Conservation (phyloP, 805 yeast species). For the Lipomyces spencermartinsiae region DNA sequence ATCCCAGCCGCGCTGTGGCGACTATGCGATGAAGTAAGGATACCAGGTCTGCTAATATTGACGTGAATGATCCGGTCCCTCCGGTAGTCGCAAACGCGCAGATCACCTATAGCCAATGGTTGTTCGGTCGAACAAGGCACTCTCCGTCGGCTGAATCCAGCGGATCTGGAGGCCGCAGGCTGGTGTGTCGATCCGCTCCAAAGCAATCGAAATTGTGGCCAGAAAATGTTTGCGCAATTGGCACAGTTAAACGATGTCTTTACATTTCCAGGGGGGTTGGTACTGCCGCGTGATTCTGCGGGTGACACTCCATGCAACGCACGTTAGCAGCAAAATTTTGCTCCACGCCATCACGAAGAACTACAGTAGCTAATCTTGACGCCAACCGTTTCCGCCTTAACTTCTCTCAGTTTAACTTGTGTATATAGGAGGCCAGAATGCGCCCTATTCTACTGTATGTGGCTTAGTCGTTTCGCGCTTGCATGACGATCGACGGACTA, state of each 20-base stretch:
- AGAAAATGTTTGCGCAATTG: not conserved
- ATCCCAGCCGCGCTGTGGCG: not conserved
- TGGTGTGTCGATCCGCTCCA: not conserved
- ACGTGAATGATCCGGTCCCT: not conserved
- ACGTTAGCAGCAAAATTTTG: not conserved
- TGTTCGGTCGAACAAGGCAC: not conserved
- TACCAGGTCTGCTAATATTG: not conserved
- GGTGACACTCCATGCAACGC: not conserved
- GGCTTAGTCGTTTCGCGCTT: not conserved
- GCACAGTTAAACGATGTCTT: not conserved
- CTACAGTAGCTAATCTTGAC: not conserved
- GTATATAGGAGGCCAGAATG: constrained; percentile 49
- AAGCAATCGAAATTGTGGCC: not conserved
- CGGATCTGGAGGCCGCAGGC: not conserved
- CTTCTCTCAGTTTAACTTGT: not conserved
- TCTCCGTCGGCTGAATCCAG: not conserved
- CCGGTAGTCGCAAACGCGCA: not conserved
- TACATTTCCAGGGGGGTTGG: not conserved
- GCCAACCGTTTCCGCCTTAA: not conserved
- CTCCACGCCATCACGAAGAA: not conserved
- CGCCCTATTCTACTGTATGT: constrained; percentile 58
- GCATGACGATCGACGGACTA: not conserved
- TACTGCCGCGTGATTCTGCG: not conserved
- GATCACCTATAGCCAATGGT: not conserved
- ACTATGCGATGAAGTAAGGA: not conserved